Base-by-base conservation (phyloP, 1,284 basidiomycete genomes). In the Trichosporon sp. region DNA sequence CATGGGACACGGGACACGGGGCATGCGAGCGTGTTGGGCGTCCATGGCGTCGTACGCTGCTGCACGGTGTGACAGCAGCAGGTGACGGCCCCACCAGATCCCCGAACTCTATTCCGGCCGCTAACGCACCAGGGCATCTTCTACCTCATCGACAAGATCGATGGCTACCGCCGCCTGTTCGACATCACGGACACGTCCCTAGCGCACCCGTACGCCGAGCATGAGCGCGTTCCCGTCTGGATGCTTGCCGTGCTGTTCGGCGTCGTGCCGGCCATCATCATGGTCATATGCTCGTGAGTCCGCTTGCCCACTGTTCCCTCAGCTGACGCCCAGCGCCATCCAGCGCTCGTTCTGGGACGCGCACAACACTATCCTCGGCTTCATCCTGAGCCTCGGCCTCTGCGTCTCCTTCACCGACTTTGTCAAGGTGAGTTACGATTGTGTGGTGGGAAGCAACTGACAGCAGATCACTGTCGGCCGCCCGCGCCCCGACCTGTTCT, bases 301-400 rank as follows among this genome's bases (percentile, higher is more conserved):
- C n/a, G n/a, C n/a, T n/a, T 58, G 23, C 15, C 53, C 6, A 29
- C 1, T 3, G 25, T 32, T 18, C 9, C n/a, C 7, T 15, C 18
- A 23, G 60, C 65, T 66, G 35, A 70, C 38, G 53, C 18, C 3
- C 68, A 77, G 76, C 0, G 75, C 89, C 6, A 88, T 91, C 15
- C 83, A 90, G 15, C 87, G 91, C 27, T 91, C 90, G 1, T 90
- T 90, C 83, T 97, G 93, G 92, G 95, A 98, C 77, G 86, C 91
- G 34, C 95, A 98, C 78, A 90, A 87, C 71, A 88, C 90, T 60
- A 86, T 89, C 29, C 87, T 97, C 13, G 94, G 93, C 2, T 68
- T 83, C 27, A 69, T 71, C 5, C 75, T 77, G 34, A 68, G 53
- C 15, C 73, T 81, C 70, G 81, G 74, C 62, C 71, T 75, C 18